These are phyloP conservation scores for Pseudoneurospora amorphoporcata DNA, from an alignment of 495 filamentous ascomycete genomes.

Conservation along the genomic window DNA sequence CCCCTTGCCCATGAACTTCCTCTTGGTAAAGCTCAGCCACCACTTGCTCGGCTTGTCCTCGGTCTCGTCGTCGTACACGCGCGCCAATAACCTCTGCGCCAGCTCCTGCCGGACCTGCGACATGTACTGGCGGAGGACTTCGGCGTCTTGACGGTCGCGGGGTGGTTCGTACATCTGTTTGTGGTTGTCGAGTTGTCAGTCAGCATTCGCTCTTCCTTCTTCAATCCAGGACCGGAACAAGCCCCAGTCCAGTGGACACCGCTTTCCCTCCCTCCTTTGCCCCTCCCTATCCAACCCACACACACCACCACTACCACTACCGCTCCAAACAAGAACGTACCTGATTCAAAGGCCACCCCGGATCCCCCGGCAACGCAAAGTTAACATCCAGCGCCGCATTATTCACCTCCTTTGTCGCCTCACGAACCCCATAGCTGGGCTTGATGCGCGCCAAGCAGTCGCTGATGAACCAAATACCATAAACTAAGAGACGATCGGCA, in stretches of 20 bases:
- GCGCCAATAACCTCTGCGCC: slow-evolving; percentile 64
- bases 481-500: slow-evolving; percentile 88
- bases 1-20: slow-evolving; percentile 98
- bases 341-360: slow-evolving; percentile 87
- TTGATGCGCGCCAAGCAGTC: slow-evolving; percentile 81
- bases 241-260: no score
- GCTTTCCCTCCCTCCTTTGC: no score
- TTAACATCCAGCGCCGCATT: slow-evolving; percentile 68
- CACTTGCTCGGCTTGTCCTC: slow-evolving; percentile 82
- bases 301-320: no score
- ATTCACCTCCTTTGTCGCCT: slow-evolving; percentile 44
- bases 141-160: slow-evolving; percentile 75
- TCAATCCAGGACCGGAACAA: no score
- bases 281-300: no score
- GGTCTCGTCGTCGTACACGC: slow-evolving; percentile 78
- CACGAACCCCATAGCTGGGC: slow-evolving; percentile 42
- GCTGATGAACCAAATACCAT: slow-evolving; percentile 88
- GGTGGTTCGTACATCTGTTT: slow-evolving; percentile 54
- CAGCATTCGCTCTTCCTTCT: no score
- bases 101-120: slow-evolving; percentile 88
- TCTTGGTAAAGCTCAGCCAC: slow-evolving; percentile 97
- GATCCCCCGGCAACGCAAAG: slow-evolving; percentile 92
- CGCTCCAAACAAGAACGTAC: slow-evolving; percentile 19
- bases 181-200: background rate
- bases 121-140: slow-evolving; percentile 76